phyloP scores from a whole-genome alignment of 1,139 yeast species.

The Hemisphaericaspora xylofermentans region DNA sequence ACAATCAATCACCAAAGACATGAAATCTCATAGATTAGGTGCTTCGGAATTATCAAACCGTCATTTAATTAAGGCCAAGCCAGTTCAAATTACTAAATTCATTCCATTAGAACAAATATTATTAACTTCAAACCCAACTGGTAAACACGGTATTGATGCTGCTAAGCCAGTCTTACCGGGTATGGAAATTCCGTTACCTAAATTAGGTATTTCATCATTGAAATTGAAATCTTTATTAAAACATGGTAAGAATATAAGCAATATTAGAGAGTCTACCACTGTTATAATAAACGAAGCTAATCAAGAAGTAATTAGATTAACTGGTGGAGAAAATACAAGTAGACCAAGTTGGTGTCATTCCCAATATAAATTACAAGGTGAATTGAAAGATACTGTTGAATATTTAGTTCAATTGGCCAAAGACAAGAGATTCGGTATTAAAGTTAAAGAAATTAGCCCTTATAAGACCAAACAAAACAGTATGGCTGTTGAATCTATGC shows the following conservation, averaged over 20 bases:
- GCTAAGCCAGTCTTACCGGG: constrained; percentile 69
- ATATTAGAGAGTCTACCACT: constrained; percentile 80
- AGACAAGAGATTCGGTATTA: constrained; percentile 68
- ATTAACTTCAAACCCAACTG: constrained; percentile 61
- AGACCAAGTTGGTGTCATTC: constrained; percentile 90
- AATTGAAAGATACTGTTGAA: constrained; percentile 47
- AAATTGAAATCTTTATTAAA: constrained; percentile 64
- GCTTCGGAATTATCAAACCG: constrained; percentile 78
- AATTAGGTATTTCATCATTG: constrained; percentile 64
- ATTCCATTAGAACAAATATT: constrained; percentile 66
- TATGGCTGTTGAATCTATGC: constrained; percentile 33
- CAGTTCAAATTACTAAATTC: constrained; percentile 69
- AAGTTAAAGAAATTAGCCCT: constrained; percentile 60
- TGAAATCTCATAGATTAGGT: constrained; percentile 69
- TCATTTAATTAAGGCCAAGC: constrained; percentile 73
- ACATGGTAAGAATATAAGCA: constrained; percentile 46
- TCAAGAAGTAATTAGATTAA: constrained; percentile 65
- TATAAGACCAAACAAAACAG: constrained; percentile 32
- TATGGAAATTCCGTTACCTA: constrained; percentile 69
- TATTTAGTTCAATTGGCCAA: constrained; percentile 58
- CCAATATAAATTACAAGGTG: constrained; percentile 51
- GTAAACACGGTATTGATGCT: constrained; percentile 63
- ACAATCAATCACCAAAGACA: constrained; percentile 47
- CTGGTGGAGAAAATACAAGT: constrained; percentile 70
- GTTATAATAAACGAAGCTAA: constrained; percentile 37